Percentiles rank a stretch among this genome's conserved stretches.
phyloP scores from a whole-genome alignment of 305 asterid species.

The Fraxinus xanthoxyloides region DNA sequence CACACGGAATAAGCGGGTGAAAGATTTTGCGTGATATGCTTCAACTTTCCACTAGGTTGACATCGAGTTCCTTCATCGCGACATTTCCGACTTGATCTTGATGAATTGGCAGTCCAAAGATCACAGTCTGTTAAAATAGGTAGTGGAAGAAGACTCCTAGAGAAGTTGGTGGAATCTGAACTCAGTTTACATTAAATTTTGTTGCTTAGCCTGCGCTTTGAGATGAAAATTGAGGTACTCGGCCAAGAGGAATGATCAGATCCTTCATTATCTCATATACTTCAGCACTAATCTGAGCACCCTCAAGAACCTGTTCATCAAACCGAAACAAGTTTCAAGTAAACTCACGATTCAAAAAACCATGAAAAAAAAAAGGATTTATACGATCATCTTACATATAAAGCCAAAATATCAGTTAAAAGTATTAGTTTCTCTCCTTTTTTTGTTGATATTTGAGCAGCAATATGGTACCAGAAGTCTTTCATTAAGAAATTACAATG shows the following conservation, averaged over 20 bases:
- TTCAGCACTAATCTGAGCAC: slow-evolving; percentile 58
- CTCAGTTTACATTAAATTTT: neutral
- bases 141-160: neutral
- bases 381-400: neutral
- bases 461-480: neutral
- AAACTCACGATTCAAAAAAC: neutral
- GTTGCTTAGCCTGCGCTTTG: slow-evolving; percentile 64
- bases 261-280: slow-evolving; percentile 88
- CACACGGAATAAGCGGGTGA: neutral
- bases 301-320: slow-evolving; percentile 56
- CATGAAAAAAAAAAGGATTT: neutral
- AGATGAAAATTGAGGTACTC: slow-evolving; percentile 69
- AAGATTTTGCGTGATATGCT: neutral
- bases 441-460: neutral
- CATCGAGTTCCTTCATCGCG: neutral
- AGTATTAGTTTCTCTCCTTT: neutral
- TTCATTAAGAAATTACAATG: neutral
- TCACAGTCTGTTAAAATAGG: neutral
- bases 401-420: neutral
- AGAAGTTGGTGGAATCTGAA: slow-evolving; percentile 5
- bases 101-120: neutral
- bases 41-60: neutral
- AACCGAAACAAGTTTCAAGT: neutral
- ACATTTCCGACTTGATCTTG: neutral
- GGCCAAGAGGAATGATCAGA: slow-evolving; percentile 79